A percentile compares a stretch with the other conserved stretches of the same genome.
Evolutionary conservation across 2,329 filamentous ascomycete genomes (phyloP).

Genomic region (Apiospora saccharicola): DNA sequence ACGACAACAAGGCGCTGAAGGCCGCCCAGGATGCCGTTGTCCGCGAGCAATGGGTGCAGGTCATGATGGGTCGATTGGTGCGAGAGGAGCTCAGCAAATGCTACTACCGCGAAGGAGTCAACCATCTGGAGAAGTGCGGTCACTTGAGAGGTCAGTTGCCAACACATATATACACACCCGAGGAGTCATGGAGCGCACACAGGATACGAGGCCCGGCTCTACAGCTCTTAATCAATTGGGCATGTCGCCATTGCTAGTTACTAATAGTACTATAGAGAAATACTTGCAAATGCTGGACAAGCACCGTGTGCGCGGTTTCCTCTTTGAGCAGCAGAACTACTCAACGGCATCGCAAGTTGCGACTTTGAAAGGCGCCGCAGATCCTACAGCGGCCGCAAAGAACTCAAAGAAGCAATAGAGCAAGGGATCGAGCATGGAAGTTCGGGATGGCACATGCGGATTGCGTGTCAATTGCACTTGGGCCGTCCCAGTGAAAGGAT

Average conservation of each 20-base stretch:
- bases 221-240: background rate
- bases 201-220: background rate
- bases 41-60: constrained; percentile 86
- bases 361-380: background rate
- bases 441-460: background rate
- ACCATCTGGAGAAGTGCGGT: constrained; percentile 89
- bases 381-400: constrained; percentile 3
- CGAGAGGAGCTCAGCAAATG: constrained; percentile 86
- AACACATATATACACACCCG: background rate
- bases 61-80: constrained; percentile 87
- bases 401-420: constrained; percentile 30
- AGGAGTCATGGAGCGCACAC: background rate
- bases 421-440: background rate
- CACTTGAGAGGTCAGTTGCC: constrained; percentile 74
- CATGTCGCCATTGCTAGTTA: background rate
- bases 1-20: constrained; percentile 82
- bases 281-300: constrained; percentile 81
- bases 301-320: constrained; percentile 78
- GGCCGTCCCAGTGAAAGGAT: background rate
- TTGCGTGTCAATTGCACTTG: constrained; percentile 1
- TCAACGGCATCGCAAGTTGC: constrained; percentile 44
- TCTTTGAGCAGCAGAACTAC: constrained; percentile 84
- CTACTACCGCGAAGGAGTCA: constrained; percentile 84
- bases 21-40: constrained; percentile 83
- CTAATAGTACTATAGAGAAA: constrained; percentile 48